Conservation (phyloP, 164 flowering plant species). For the Euptelea pleiosperma region DNA sequence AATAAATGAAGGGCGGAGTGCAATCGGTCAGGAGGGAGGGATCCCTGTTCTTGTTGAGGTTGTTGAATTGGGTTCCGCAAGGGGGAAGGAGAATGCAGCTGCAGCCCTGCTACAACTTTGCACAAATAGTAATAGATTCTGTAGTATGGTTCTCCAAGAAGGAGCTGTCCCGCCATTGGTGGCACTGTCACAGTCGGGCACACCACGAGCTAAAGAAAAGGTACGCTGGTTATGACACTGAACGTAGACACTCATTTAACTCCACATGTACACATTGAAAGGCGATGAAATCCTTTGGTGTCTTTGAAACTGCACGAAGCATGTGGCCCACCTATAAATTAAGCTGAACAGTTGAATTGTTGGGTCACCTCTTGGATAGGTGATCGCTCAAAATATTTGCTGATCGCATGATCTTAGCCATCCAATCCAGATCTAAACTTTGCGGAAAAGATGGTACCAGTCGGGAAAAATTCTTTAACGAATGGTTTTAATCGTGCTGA, state of each 20-base stretch:
- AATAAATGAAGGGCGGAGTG: slow-evolving; percentile 72
- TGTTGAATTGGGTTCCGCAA: slow-evolving; percentile 90
- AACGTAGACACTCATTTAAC: neutral
- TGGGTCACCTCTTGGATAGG: neutral
- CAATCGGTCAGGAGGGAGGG: slow-evolving; percentile 75
- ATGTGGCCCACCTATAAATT: neutral
- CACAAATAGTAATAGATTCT: slow-evolving; percentile 59
- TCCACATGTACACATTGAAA: neutral
- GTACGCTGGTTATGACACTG: slow-evolving; percentile 24
- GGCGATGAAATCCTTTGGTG: too few species aligned
- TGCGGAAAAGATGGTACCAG: neutral
- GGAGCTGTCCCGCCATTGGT: slow-evolving; percentile 96
- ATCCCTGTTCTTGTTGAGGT: slow-evolving; percentile 89
- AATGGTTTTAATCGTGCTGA: too few species aligned
- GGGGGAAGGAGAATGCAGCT: slow-evolving; percentile 96
- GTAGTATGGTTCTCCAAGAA: slow-evolving; percentile 81
- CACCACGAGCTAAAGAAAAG: slow-evolving; percentile 93
- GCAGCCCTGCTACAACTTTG: slow-evolving; percentile 90
- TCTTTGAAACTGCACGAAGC: neutral
- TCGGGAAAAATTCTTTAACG: neutral
- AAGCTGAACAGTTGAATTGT: neutral
- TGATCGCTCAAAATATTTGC: too few species aligned
- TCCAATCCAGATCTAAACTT: neutral
- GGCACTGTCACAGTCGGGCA: slow-evolving; percentile 84
- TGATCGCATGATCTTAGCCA: neutral